Percentiles rank a stretch among this genome's conserved stretches.
Conservation (phyloP, 345 rosid genomes). For the Hypericum androsaemum region DNA sequence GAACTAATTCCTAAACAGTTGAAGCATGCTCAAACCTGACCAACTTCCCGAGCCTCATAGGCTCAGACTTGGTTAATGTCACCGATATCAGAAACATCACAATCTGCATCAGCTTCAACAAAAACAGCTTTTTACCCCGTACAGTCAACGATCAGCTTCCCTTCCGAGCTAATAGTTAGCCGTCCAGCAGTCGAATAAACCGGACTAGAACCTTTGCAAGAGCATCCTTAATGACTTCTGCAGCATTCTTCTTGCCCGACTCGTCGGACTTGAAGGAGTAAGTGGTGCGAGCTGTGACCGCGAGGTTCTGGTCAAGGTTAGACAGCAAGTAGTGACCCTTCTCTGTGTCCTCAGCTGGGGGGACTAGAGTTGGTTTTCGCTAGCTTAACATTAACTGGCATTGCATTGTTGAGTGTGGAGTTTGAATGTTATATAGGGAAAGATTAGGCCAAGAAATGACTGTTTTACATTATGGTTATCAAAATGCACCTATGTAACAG, state of each 20-base stretch:
- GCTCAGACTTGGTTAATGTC: constrained; percentile 55
- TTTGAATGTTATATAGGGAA: no score
- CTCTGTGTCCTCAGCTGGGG: constrained; percentile 53
- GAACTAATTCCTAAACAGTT: no score
- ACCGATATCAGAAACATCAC: constrained; percentile 37
- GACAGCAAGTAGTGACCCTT: constrained; percentile 62
- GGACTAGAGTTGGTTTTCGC: constrained; percentile 46
- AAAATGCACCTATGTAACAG: no score
- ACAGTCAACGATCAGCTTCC: constrained; percentile 69
- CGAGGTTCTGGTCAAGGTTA: constrained; percentile 86
- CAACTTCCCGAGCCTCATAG: constrained; percentile 61
- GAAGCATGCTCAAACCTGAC: constrained; percentile 43
- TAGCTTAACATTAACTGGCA: constrained; percentile 35
- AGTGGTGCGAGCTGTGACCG: constrained; percentile 59
- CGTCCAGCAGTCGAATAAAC: constrained; percentile 68
- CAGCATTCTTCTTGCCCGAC: constrained; percentile 55
- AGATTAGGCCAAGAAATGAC: no score
- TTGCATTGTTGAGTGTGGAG: constrained; percentile 11
- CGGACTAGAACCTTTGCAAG: constrained; percentile 61
- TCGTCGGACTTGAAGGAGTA: constrained; percentile 63
- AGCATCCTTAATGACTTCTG: constrained; percentile 46
- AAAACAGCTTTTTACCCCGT: constrained; percentile 74
- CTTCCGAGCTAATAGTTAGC: constrained; percentile 60
- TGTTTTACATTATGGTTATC: no score
- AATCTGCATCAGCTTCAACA: constrained; percentile 72